Conservation (phyloP, 208 protist species). For the Crithidia acanthocephali region DNA sequence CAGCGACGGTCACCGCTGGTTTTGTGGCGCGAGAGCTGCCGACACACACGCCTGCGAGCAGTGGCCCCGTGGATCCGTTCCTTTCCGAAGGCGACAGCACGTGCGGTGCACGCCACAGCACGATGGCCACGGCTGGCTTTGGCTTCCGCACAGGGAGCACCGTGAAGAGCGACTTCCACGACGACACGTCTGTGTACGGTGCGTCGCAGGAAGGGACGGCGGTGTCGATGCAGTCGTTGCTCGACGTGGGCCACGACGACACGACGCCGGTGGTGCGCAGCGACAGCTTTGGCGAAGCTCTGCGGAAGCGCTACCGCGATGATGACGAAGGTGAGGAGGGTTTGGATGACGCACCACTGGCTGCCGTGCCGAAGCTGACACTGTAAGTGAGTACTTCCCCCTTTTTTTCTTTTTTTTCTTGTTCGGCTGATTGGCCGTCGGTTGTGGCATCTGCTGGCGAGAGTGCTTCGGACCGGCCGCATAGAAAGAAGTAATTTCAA, state of each 20-base stretch:
- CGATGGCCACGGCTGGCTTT: neutral
- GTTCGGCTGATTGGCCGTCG: neutral
- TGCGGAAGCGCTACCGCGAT: conserved; percentile 82
- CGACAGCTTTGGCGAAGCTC: conserved; percentile 64
- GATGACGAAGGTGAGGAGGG: conserved; percentile 66
- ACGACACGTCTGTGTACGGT: neutral
- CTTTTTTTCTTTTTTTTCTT: neutral
- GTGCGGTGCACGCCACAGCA: too few species aligned
- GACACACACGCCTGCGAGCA: neutral
- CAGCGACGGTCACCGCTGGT: neutral
- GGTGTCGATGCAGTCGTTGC: conserved; percentile 55
- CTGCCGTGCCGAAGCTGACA: conserved; percentile 19
- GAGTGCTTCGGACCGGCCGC: too few species aligned
- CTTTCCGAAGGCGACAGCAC: too few species aligned
- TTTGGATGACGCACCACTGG: conserved; percentile 1
- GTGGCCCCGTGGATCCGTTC: conserved; percentile 38
- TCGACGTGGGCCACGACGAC: conserved; percentile 50
- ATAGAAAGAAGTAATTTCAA: conserved; percentile 4
- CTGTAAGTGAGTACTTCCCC: too few species aligned
- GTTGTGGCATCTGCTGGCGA: too few species aligned
- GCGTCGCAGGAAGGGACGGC: neutral
- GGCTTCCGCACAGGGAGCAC: neutral
- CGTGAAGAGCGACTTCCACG: neutral
- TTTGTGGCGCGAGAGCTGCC: conserved; percentile 32
- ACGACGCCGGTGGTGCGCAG: conserved; percentile 41